Base-by-base conservation (phyloP, 257 asterid genomes). In the Solanum ossicruentum region DNA sequence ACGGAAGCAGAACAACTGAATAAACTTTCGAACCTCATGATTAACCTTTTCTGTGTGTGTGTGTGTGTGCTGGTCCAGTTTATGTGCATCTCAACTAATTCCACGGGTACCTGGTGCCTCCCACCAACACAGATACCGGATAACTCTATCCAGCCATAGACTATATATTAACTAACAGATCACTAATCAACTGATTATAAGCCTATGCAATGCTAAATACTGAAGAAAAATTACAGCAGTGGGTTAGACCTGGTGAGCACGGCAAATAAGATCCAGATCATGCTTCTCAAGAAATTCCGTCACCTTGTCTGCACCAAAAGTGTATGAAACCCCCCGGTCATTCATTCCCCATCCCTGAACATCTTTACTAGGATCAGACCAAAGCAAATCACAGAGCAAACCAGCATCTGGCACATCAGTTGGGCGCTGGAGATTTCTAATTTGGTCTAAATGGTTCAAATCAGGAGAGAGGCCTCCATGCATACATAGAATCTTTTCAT, bases 291-390 rank as follows among this genome's bases (percentile, higher is more conserved):
- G 87, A 69, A 86, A 86, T 80, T 88, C 89, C 23, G 89, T 84
- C 86, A 88, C 90, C 87, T 86, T 88, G 79, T 88, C 89, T 81
- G 89, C 87, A 11, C 89, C 90, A 84, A 88, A 88, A 81, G 89
- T 88, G 85, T 83, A 88, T 36, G 90, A 88, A 72, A 88, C 90
- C 41, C 90, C 90, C 23, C 88, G 87, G 23, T 88, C 90, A 32
- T 88, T 88, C 90, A 88, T 85, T 20, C 90, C 90, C 90, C 90
- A 88, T 60, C 90, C 90, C 79, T 88, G 87, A 52, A 85, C 84
- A 72, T 88, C 90, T 84, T 88, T 88, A 84, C 88, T 85, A 32
- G 90, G 90, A 84, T 88, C 90, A 13, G 90, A 88, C 90, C 90
- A 88, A 56, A 88, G 90, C 63, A 88, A 85, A 86, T 88, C 90